Percentiles rank a stretch among this genome's conserved stretches.
Conservation (phyloP, 352 stramenopile species). For the Pythium rhizo-oryzae region DNA sequence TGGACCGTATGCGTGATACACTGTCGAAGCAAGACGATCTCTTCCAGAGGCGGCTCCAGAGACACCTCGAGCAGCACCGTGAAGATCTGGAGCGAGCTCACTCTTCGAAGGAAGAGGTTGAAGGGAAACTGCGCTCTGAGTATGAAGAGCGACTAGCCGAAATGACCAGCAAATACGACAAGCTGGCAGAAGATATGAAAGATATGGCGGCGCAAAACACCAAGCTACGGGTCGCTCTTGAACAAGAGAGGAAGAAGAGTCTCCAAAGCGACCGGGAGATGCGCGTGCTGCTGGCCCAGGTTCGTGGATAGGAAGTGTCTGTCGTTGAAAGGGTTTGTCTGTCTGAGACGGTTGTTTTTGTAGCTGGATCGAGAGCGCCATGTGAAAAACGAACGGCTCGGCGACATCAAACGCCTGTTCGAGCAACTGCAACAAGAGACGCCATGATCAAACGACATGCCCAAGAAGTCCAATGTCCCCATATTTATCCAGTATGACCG, state of each 20-base stretch:
- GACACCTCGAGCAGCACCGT: conserved; percentile 47
- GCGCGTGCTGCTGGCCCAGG: conserved; percentile 61
- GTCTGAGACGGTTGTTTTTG: too few relatives aligned
- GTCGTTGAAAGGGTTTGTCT: too few relatives aligned
- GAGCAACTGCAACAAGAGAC: conserved; percentile 67
- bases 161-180: conserved; percentile 49
- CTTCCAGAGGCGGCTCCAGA: conserved; percentile 55
- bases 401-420: conserved; percentile 78
- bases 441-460: conserved; percentile 23
- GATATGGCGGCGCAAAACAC: conserved; percentile 51
- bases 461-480: neutral
- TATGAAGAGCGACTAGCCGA: conserved; percentile 38
- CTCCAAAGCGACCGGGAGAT: conserved; percentile 69
- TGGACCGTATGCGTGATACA: conserved; percentile 57
- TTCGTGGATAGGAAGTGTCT: conserved; percentile 18
- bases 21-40: conserved; percentile 60
- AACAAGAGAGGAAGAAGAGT: conserved; percentile 48
- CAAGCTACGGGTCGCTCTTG: conserved; percentile 45
- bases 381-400: conserved; percentile 67
- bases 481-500: neutral
- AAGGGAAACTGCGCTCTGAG: conserved; percentile 35
- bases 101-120: conserved; percentile 38
- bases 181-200: conserved; percentile 44
- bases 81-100: conserved; percentile 46
- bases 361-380: conserved; percentile 73